These are phyloP conservation scores for Taiwanofungus camphoratus DNA, from an alignment of 1,284 basidiomycete genomes.

Conservation along the genomic window DNA sequence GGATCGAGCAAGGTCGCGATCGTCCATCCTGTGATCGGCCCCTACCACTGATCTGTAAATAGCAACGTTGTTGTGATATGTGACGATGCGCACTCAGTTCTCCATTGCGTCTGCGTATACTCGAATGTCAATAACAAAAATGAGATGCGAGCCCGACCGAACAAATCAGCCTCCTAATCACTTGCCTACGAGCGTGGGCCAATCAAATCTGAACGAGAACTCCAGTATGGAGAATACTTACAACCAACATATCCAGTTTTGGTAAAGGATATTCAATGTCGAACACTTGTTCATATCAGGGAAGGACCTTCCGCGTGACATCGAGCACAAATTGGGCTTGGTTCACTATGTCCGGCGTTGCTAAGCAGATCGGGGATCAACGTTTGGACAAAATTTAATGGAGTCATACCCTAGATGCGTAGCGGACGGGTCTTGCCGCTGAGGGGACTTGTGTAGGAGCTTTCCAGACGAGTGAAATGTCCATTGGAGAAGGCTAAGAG, in stretches of 20 bases:
- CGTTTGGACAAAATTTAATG: too few relatives aligned
- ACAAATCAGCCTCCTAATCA: constrained; percentile 79
- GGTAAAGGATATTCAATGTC: constrained; percentile 89
- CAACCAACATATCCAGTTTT: constrained; percentile 88
- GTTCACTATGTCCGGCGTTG: constrained; percentile 56
- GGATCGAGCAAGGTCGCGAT: constrained; percentile 81
- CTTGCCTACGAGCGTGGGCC: too few relatives aligned
- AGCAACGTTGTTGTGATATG: not conserved
- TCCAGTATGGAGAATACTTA: too few relatives aligned
- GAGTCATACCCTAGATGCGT: constrained; percentile 69
- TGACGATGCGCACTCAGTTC: constrained; percentile 60
- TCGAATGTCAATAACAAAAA: not conserved
- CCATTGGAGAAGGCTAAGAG: constrained; percentile 92
- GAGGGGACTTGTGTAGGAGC: constrained; percentile 76
- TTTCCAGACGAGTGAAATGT: constrained; percentile 69
- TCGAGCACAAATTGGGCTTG: constrained; percentile 84
- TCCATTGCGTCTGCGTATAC: constrained; percentile 73
- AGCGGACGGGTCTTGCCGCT: constrained; percentile 81
- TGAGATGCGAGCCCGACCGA: not conserved
- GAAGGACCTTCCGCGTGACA: constrained; percentile 82
- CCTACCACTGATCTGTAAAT: constrained; percentile 34
- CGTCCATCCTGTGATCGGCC: constrained; percentile 89
- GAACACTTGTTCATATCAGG: constrained; percentile 91
- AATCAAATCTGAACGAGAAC: too few relatives aligned
- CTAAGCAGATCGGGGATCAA: too few relatives aligned